These are phyloP conservation scores for Starmerella asiatica DNA, from an alignment of 805 yeast species.

Conservation along the genomic window DNA sequence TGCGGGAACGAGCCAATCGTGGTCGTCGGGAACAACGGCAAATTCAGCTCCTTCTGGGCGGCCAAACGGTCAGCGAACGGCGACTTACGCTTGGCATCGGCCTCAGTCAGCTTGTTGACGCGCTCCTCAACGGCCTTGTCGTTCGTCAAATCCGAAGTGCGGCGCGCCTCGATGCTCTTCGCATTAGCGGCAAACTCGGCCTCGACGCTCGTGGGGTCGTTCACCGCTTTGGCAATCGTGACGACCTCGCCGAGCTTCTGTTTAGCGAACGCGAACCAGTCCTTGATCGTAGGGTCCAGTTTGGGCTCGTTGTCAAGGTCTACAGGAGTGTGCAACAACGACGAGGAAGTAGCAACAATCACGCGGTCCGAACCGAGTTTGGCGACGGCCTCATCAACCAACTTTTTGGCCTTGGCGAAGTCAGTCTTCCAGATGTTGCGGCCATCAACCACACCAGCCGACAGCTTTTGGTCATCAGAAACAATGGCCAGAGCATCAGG, in stretches of 20 bases:
- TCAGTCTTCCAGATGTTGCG: conserved; percentile 99
- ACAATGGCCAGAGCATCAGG: conserved; percentile 63
- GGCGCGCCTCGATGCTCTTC: conserved; percentile 70
- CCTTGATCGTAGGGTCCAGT: conserved; percentile 80
- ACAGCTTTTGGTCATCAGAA: conserved; percentile 58
- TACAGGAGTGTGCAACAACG: conserved; percentile 96
- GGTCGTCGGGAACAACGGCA: conserved; percentile 99
- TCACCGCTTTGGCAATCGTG: conserved; percentile 70
- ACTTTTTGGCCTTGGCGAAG: conserved; percentile 69
- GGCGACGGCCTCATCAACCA: conserved; percentile 69
- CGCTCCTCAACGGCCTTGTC: conserved; percentile 82
- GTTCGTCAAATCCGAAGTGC: conserved; percentile 77
- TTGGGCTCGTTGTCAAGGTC: conserved; percentile 86
- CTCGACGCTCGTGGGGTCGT: conserved; percentile 54
- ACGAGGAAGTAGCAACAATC: conserved; percentile 87
- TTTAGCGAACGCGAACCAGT: conserved; percentile 97
- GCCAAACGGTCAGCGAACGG: conserved; percentile 78
- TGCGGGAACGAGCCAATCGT: conserved; percentile 99
- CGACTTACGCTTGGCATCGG: conserved; percentile 65
- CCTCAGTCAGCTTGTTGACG: conserved; percentile 54
- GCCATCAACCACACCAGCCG: conserved; percentile 97
- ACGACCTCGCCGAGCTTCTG: conserved; percentile 92
- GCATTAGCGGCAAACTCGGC: conserved; percentile 75
- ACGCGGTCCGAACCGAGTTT: conserved; percentile 64
- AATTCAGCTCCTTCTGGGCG: conserved; percentile 79